Evolutionary conservation across 73 alveolate genomes (phyloP), one percentile per base, ranked within the genome.

Genomic region (Effrenium voratum): DNA sequence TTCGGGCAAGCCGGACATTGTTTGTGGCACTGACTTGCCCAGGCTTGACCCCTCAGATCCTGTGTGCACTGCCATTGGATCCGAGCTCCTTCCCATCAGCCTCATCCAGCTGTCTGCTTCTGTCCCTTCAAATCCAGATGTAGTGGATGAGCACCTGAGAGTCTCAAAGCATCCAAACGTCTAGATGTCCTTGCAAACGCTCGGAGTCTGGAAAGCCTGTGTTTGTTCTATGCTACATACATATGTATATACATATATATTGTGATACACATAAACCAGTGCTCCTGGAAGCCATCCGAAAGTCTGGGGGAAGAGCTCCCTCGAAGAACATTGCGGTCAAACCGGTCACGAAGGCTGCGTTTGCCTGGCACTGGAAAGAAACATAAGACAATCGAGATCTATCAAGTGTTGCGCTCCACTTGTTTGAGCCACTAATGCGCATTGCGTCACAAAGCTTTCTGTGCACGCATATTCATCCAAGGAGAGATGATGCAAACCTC

Each of bases 291-390:
- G 8, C 8, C 63, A 52, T 8, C 63, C 63, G 63, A 8, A 8
- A 19, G 19, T 8, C 19, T 52, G 26, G 8, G 26, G 8, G 63
- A 52, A 19, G 8, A 8, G 26, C 63, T 19, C 26, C 8, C 26
- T 19, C 49, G 40, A 82, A n/a, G 73, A 26, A 82, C 92, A 73
- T 82, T 82, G 36, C 92, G 92, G 34, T 82, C 92, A 30, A 49
- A 82, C 75, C 92, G 92, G 34, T 82, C 92, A 5, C 50, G 73
- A 3, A 82, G 38, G 75, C 76, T 82, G 46, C 92, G 92, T 38
- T 49, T 46, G 30, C 90, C 90, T 79, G 90, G 90, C 40, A 10
- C 19, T 52, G 63, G 63, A 19, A 52, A 52, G 63, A 19, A 52
- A 19, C 26, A 19, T 12, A 19, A 19, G 19, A 52, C 26, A 19